These are phyloP conservation scores for Pedinophyceae sp. DNA, from an alignment of 139 green algal species.

Conservation along the genomic window DNA sequence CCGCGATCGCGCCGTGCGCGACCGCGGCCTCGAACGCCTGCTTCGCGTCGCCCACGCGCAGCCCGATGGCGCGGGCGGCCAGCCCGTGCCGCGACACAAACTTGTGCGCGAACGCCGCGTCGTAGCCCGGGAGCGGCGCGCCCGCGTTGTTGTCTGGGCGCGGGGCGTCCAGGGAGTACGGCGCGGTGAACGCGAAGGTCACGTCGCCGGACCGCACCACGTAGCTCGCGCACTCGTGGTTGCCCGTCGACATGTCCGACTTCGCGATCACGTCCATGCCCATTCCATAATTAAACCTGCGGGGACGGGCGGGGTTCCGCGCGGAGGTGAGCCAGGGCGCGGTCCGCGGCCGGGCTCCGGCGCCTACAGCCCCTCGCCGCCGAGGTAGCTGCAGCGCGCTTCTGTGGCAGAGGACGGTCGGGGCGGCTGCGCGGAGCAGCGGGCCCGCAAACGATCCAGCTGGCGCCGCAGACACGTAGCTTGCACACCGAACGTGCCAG, in stretches of 20 bases:
- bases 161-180: conserved; percentile 40
- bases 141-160: background rate
- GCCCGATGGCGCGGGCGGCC: conserved; percentile 64
- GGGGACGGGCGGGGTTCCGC: too few species aligned
- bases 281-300: conserved; percentile 75
- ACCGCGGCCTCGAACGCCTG: conserved; percentile 47
- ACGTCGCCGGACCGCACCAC: conserved; percentile 72
- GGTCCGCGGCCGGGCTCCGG: too few species aligned
- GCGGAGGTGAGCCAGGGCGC: too few species aligned
- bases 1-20: conserved; percentile 42
- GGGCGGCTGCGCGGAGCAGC: background rate
- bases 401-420: too few species aligned
- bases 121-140: conserved; percentile 31
- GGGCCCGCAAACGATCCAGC: background rate
- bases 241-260: conserved; percentile 73
- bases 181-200: conserved; percentile 83
- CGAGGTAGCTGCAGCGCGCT: too few species aligned
- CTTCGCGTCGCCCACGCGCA: conserved; percentile 66
- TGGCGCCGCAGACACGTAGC: too few species aligned
- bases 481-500: too few species aligned
- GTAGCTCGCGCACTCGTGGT: conserved; percentile 67
- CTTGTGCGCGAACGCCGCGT: conserved; percentile 28
- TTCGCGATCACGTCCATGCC: conserved; percentile 79
- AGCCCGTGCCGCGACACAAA: conserved; percentile 80
- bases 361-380: too few species aligned